Percentiles rank a stretch among this genome's conserved stretches.
phyloP scores from a whole-genome alignment of 78 protist genomes.

The Protostelium mycophagum region DNA sequence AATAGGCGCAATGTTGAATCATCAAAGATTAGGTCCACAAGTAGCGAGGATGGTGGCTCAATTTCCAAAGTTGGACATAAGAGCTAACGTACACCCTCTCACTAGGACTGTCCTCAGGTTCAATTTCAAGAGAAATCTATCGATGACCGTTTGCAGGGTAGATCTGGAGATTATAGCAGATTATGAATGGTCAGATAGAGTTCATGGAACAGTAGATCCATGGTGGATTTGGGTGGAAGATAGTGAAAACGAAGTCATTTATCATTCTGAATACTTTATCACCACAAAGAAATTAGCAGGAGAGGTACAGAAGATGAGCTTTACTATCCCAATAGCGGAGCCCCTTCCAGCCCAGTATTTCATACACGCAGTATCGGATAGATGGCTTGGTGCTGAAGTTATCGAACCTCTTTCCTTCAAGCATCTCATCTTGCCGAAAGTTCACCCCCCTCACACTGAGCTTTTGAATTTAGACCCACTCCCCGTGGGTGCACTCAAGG shows the following conservation, averaged over 20 bases:
- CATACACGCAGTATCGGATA: slow-evolving; percentile 72
- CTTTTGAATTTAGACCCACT: slow-evolving; percentile 90
- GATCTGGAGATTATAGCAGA: slow-evolving; percentile 90
- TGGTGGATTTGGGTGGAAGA: slow-evolving; percentile 95
- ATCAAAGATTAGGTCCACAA: slow-evolving; percentile 78
- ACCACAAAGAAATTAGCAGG: slow-evolving; percentile 65
- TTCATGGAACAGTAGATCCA: slow-evolving; percentile 82
- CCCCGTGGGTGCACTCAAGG: slow-evolving; percentile 68
- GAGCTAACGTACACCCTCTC: slow-evolving; percentile 91
- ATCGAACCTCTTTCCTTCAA: slow-evolving; percentile 90
- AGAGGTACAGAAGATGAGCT: slow-evolving; percentile 71
- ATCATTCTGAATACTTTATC: slow-evolving; percentile 87
- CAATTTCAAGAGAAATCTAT: background rate
- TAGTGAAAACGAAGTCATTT: slow-evolving; percentile 91
- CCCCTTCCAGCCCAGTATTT: slow-evolving; percentile 99
- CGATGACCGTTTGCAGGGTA: slow-evolving; percentile 29
- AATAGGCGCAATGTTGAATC: slow-evolving; percentile 78
- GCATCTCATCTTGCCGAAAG: slow-evolving; percentile 90
- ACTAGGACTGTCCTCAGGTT: slow-evolving; percentile 74
- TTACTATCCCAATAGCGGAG: slow-evolving; percentile 90
- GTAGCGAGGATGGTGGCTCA: slow-evolving; percentile 76
- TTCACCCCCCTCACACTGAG: slow-evolving; percentile 80
- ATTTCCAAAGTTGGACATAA: slow-evolving; percentile 84
- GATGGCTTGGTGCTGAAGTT: slow-evolving; percentile 92
- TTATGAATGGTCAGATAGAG: slow-evolving; percentile 77